Conservation (phyloP, 2,329 filamentous ascomycete genomes). For the Hypoxylon sp. region DNA sequence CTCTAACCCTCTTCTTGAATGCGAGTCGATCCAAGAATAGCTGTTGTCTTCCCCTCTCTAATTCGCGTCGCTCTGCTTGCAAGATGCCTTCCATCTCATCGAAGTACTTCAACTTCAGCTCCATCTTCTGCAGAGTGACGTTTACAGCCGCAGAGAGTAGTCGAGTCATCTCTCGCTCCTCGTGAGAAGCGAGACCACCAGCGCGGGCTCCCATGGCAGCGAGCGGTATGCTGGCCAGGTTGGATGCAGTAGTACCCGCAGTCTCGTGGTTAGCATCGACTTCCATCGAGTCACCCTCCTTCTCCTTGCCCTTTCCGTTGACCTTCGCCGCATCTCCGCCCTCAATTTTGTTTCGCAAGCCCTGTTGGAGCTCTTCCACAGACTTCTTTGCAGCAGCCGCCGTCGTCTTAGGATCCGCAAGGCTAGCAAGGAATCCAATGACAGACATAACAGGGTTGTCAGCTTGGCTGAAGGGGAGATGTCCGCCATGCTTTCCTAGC, state of each 20-base stretch:
- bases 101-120: conserved; percentile 96
- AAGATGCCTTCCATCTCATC: conserved; percentile 94
- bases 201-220: conserved; percentile 88
- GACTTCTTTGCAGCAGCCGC: conserved; percentile 91
- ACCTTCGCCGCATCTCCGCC: conserved; percentile 61
- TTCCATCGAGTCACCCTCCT: conserved; percentile 72
- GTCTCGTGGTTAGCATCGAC: conserved; percentile 68
- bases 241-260: conserved; percentile 64
- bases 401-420: conserved; percentile 90
- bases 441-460: conserved; percentile 98
- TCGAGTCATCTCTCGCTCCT: conserved; percentile 96
- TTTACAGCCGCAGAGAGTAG: conserved; percentile 94
- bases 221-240: conserved; percentile 82
- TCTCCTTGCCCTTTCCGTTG: conserved; percentile 70
- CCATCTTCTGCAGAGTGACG: conserved; percentile 92
- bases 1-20: conserved; percentile 88
- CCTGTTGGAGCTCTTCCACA: conserved; percentile 85
- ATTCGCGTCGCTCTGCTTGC: conserved; percentile 89
- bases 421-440: conserved; percentile 90
- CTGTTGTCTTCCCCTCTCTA: conserved; percentile 92
- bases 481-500: conserved; percentile 79
- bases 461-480: conserved; percentile 88
- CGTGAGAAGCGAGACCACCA: conserved; percentile 90
- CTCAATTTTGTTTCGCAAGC: conserved; percentile 83
- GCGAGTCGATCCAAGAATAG: conserved; percentile 91